Evolutionary conservation across 495 filamentous ascomycete species (phyloP).

Genomic region (Xylaria bambusicola): DNA sequence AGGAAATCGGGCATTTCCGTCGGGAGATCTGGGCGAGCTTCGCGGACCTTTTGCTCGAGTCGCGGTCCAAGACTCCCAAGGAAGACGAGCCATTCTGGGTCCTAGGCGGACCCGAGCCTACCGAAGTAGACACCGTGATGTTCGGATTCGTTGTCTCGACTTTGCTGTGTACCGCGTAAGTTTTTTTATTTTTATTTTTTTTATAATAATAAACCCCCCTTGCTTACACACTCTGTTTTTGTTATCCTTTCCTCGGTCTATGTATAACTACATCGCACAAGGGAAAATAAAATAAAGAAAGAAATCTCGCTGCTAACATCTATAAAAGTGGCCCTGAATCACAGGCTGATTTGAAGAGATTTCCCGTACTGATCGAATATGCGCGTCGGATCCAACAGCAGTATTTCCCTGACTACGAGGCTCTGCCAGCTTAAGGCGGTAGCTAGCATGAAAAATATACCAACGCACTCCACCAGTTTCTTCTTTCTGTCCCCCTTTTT

Average conservation of each 20-base stretch:
- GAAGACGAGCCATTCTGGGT: constrained; percentile 55
- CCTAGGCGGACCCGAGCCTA: constrained; percentile 54
- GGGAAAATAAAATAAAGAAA: not conserved
- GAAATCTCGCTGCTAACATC: constrained; percentile 11
- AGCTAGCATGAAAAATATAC: too few species aligned
- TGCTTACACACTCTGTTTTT: not conserved
- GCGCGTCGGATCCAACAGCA: constrained; percentile 55
- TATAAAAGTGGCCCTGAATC: constrained; percentile 48
- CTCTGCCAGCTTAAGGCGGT: constrained; percentile 18
- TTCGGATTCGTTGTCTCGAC: constrained; percentile 58
- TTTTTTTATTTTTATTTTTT: too few species aligned
- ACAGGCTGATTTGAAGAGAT: constrained; percentile 42
- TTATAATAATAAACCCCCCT: too few species aligned
- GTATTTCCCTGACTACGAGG: constrained; percentile 63
- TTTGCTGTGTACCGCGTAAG: constrained; percentile 57
- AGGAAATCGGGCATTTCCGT: constrained; percentile 50
- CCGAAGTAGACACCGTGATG: constrained; percentile 57
- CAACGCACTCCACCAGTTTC: too few species aligned
- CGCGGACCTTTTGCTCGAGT: constrained; percentile 40
- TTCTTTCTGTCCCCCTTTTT: too few species aligned
- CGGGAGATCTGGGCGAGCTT: constrained; percentile 56
- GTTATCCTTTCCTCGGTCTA: constrained; percentile 2
- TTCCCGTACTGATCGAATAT: constrained; percentile 58
- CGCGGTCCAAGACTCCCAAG: constrained; percentile 16
- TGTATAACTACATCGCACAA: too few species aligned